Evolutionary conservation across 352 stramenopile species (phyloP), one percentile per base, ranked within the genome.

Genomic region (Phytophthora rubi): DNA sequence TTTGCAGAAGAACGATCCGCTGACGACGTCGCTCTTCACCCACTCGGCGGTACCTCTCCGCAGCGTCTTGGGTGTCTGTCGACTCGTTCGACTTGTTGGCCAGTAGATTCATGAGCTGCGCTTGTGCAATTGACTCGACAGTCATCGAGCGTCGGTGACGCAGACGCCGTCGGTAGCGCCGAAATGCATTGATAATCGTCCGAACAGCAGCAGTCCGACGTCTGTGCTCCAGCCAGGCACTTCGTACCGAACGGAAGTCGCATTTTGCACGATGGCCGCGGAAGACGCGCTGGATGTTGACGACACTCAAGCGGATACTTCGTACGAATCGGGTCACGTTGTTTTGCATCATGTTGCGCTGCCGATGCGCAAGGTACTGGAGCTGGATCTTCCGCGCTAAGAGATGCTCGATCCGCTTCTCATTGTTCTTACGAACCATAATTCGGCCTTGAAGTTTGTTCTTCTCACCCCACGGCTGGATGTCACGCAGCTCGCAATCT

Each of bases 241-340:
- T 49, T 23, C 75, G 66, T 10, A 67, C 62, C 62, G 48, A 21
- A 6, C 68, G 21, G 42, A 79, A 89, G 21, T 75, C 61, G n/a
- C 59, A 65, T 67, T 88, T 87, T 0, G 74, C 78, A 2, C 70
- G 61, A 54, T 87, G 73, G 0, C 85, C 82, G 23, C 82, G 79
- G 37, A 84, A 85, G 6, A 88, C 44, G 9, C 81, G 77, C 59
- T 91, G 82, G 45, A 92, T 92, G 16, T 77, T 67, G 13, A 90
- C 62, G 2, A 79, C 71, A 32, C 74, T 80, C 0, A 68, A 35
- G 1, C 69, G 73, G 1, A 83, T 67, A 9, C 54, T 65, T 4
- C 59, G 26, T 6, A 87, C 64, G 1, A 92, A 82, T 1, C 56
- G 45, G 4, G 75, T 65, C 21, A 92, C 66, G 28, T 78, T 75